phyloP scores from a whole-genome alignment of 2,329 filamentous ascomycete species.

The Cladosporium sp. region DNA sequence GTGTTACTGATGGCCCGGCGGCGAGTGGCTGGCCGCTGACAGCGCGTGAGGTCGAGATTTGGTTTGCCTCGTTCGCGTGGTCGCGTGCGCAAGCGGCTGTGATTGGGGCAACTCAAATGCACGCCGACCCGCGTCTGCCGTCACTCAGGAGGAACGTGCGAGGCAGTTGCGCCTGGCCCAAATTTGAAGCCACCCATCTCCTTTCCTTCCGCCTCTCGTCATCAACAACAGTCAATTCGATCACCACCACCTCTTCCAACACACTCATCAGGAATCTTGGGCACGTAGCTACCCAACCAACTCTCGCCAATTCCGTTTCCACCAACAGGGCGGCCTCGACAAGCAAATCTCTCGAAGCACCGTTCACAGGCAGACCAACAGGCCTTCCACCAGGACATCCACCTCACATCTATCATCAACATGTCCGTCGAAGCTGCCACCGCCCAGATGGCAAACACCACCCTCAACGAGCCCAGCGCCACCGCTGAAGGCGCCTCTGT shows the following conservation, averaged over 20 bases:
- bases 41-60: conserved; percentile 8
- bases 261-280: conserved; percentile 27
- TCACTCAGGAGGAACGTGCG: conserved; percentile 7
- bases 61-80: conserved; percentile 3
- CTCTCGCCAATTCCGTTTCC: conserved; percentile 48
- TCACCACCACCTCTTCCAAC: conserved; percentile 19
- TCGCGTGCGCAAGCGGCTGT: conserved; percentile 1
- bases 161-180: conserved; percentile 4
- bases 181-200: conserved; percentile 14
- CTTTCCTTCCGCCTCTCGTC: conserved; percentile 17
- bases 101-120: not conserved
- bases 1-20: not conserved
- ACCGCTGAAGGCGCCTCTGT: conserved; percentile 54
- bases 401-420: conserved; percentile 50
- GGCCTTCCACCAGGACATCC: conserved; percentile 34
- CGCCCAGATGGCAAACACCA: conserved; percentile 63
- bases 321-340: conserved; percentile 27
- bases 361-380: conserved; percentile 32
- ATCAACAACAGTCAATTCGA: conserved; percentile 23
- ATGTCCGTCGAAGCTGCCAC: conserved; percentile 92
- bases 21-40: not conserved
- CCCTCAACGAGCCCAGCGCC: conserved; percentile 54
- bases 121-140: conserved; percentile 12
- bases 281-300: conserved; percentile 50
- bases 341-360: conserved; percentile 9